Percentiles rank a stretch among this genome's conserved stretches.
phyloP scores from a whole-genome alignment of 2,329 filamentous ascomycete genomes.

The Colletotrichum sp. region DNA sequence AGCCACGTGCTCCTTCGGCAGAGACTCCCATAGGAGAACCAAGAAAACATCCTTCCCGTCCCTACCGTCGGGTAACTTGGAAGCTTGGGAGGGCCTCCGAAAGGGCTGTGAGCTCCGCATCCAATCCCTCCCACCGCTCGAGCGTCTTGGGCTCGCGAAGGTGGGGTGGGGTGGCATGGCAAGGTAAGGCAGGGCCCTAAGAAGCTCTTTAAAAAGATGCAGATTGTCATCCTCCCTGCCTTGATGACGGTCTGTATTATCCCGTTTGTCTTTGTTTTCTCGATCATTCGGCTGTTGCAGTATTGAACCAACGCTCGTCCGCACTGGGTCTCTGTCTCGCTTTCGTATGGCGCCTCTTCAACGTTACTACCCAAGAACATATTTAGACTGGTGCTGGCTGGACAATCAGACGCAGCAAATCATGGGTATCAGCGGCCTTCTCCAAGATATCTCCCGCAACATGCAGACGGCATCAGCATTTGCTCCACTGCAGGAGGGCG shows the following conservation, averaged over 20 bases:
- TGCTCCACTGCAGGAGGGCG: not conserved
- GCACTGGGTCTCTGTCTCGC: not conserved
- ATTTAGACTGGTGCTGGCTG: not conserved
- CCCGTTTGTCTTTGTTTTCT: not conserved
- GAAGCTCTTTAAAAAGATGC: slow-evolving; percentile 8
- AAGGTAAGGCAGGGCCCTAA: not conserved
- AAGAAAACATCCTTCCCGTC: not conserved
- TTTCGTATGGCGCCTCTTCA: not conserved
- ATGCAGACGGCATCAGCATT: not conserved
- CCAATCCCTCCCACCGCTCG: not conserved
- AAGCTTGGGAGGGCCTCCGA: not conserved
- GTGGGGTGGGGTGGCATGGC: slow-evolving; percentile 8
- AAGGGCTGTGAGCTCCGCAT: slow-evolving; percentile 5
- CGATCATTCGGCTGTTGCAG: not conserved
- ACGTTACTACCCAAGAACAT: not conserved
- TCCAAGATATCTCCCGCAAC: not conserved
- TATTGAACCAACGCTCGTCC: not conserved
- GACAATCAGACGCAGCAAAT: not conserved
- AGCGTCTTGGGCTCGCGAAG: not conserved
- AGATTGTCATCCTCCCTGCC: not conserved
- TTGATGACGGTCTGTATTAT: not conserved
- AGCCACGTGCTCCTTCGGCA: slow-evolving; percentile 13
- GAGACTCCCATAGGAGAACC: not conserved
- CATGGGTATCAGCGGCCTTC: not conserved
- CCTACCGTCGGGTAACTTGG: not conserved